phyloP scores from a whole-genome alignment of 2,329 filamentous ascomycete species.

The Domatiomyces globalis region DNA sequence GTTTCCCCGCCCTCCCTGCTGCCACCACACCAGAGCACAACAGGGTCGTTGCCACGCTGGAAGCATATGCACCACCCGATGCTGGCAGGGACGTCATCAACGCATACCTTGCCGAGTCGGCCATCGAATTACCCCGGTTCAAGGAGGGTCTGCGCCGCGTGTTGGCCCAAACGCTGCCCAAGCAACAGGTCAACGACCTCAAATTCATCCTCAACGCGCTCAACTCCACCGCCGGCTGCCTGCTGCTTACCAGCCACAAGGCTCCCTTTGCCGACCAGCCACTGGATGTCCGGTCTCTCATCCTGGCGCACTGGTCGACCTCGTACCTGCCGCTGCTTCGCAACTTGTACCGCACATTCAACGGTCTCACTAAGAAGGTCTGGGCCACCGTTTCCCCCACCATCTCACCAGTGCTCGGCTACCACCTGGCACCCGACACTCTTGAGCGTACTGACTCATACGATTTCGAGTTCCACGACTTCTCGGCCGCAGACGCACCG shows the following conservation, averaged over 20 bases:
- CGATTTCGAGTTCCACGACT: slow-evolving; percentile 44
- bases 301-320: slow-evolving; percentile 39
- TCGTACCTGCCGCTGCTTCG: slow-evolving; percentile 41
- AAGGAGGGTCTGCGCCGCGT: slow-evolving; percentile 35
- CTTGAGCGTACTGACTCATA: slow-evolving; percentile 38
- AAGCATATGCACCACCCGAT: slow-evolving; percentile 20
- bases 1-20: slow-evolving; percentile 40
- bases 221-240: slow-evolving; percentile 40
- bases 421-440: slow-evolving; percentile 41
- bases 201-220: slow-evolving; percentile 39
- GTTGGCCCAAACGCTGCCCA: slow-evolving; percentile 35
- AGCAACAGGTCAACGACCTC: slow-evolving; percentile 36
- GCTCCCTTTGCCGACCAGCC: slow-evolving; percentile 42
- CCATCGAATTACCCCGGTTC: slow-evolving; percentile 36
- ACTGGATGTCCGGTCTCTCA: slow-evolving; percentile 38
- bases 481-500: slow-evolving; percentile 38
- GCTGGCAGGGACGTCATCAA: slow-evolving; percentile 26
- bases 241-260: slow-evolving; percentile 43
- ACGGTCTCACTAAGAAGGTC: slow-evolving; percentile 35
- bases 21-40: slow-evolving; percentile 19
- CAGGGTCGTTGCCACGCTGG: slow-evolving; percentile 14
- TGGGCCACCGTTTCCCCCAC: slow-evolving; percentile 41
- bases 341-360: slow-evolving; percentile 35
- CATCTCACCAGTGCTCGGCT: slow-evolving; percentile 37
- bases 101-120: slow-evolving; percentile 35